Evolutionary conservation across 805 yeast species (phyloP).

Genomic region (Candida patagonica): DNA sequence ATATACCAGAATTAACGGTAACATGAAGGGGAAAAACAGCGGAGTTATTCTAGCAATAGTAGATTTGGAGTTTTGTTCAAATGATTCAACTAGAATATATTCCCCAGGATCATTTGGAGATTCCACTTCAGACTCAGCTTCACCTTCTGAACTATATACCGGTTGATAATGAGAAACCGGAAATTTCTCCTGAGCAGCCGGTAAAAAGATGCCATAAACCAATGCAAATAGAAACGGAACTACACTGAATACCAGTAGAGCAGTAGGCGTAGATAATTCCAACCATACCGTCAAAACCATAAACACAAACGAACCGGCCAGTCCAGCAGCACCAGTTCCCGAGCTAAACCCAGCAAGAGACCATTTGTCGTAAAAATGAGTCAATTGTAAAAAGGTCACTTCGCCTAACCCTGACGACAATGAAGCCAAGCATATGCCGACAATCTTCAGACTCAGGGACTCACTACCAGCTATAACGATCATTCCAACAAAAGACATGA

Average conservation of each 20-base stretch:
- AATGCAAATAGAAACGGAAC: slow-evolving; percentile 27
- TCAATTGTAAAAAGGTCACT: slow-evolving; percentile 74
- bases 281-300: slow-evolving; percentile 64
- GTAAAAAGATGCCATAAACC: slow-evolving; percentile 25
- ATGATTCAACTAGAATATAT: not conserved
- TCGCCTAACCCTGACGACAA: slow-evolving; percentile 87
- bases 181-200: slow-evolving; percentile 16
- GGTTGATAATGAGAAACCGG: slow-evolving; percentile 2
- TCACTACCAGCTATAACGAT: slow-evolving; percentile 43
- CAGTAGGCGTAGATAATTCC: slow-evolving; percentile 41
- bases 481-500: slow-evolving; percentile 67
- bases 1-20: slow-evolving; percentile 78
- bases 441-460: slow-evolving; percentile 34
- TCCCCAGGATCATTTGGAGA: not conserved
- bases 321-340: slow-evolving; percentile 96
- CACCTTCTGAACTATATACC: slow-evolving; percentile 4
- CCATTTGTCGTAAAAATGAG: slow-evolving; percentile 58
- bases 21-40: slow-evolving; percentile 46
- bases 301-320: slow-evolving; percentile 64
- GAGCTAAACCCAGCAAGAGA: slow-evolving; percentile 81
- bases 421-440: slow-evolving; percentile 75
- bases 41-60: slow-evolving; percentile 24
- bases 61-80: not conserved
- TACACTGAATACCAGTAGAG: slow-evolving; percentile 49
- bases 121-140: slow-evolving; percentile 1